A percentile compares a stretch with the other conserved stretches of the same genome.
Conservation (phyloP, 2,329 filamentous ascomycete genomes). For the Trichoderma guizhouense region DNA sequence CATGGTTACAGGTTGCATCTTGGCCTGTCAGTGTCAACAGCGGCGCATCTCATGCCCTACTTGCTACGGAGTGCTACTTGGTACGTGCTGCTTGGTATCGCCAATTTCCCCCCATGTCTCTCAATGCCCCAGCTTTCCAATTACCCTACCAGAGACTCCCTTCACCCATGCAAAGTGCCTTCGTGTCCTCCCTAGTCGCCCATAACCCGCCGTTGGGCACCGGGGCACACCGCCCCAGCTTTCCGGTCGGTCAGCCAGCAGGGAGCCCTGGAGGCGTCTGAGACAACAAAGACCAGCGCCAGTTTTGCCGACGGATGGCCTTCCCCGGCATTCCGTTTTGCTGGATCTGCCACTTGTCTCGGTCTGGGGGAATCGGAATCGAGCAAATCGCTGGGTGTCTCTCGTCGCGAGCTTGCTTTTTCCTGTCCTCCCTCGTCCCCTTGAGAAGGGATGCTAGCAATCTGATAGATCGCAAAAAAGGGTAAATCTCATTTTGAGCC, state of each 20-base stretch:
- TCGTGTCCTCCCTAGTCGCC: not conserved
- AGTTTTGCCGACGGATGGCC: slow-evolving; percentile 11
- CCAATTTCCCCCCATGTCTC: not conserved
- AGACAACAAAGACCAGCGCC: not conserved
- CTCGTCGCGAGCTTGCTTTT: not conserved
- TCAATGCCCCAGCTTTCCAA: not conserved
- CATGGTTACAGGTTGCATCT: not conserved
- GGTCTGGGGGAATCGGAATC: slow-evolving; percentile 14
- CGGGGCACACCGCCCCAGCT: slow-evolving; percentile 18
- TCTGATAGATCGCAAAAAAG: slow-evolving; percentile 6
- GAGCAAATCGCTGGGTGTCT: not conserved
- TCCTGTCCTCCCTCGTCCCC: not conserved
- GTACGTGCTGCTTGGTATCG: not conserved
- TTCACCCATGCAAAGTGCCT: not conserved
- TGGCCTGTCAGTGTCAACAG: not conserved
- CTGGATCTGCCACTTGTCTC: slow-evolving; percentile 11
- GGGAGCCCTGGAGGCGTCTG: not conserved
- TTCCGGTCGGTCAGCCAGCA: slow-evolving; percentile 15
- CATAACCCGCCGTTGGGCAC: slow-evolving; percentile 12
- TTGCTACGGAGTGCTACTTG: not conserved
- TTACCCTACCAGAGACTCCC: not conserved
- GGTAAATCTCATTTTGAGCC: not conserved
- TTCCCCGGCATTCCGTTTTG: slow-evolving; percentile 19
- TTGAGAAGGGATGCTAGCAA: not conserved
- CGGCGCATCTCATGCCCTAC: not conserved